A percentile compares a stretch with the other conserved stretches of the same genome.
These are phyloP conservation scores for Diutina ranongensis DNA, from an alignment of 1,139 yeast species.

Conservation along the genomic window DNA sequence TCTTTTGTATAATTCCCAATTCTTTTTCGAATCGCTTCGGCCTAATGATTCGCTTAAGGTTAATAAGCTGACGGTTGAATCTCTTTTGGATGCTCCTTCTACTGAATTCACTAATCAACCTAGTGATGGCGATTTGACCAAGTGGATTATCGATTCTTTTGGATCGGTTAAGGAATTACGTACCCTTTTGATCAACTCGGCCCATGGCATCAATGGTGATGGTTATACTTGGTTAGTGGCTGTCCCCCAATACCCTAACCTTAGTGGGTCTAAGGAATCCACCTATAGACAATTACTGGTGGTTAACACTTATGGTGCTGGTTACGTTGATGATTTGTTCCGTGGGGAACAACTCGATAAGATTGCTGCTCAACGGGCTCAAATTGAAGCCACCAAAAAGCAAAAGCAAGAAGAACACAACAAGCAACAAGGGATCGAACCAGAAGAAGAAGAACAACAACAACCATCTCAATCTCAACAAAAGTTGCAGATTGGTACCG, in stretches of 20 bases:
- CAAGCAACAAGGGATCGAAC: conserved; percentile 9
- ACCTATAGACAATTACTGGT: conserved; percentile 40
- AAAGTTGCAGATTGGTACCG: conserved; percentile 22
- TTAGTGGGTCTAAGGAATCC: conserved; percentile 15
- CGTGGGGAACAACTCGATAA: conserved; percentile 38
- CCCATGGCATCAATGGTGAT: conserved; percentile 57
- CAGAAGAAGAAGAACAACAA: conserved; percentile 8
- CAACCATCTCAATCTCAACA: no score
- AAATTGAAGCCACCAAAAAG: conserved; percentile 17
- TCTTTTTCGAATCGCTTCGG: conserved; percentile 45
- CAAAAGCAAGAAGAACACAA: conserved; percentile 11
- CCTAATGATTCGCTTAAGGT: conserved; percentile 13
- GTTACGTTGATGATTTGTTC: conserved; percentile 47
- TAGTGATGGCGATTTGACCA: conserved; percentile 22
- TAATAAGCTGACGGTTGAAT: conserved; percentile 15
- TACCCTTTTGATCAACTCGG: conserved; percentile 50
- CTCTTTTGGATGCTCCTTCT: conserved; percentile 35
- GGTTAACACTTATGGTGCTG: conserved; percentile 70
- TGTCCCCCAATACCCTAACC: conserved; percentile 31
- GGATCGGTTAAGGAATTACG: conserved; percentile 62
- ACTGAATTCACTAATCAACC: conserved; percentile 24
- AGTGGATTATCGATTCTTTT: conserved; percentile 43
- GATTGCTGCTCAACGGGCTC: conserved; percentile 26
- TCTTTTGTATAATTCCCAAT: conserved; percentile 45
- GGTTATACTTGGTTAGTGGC: conserved; percentile 72